phyloP scores from a whole-genome alignment of 2,329 filamentous ascomycete species.

The Ilyonectria destructans region DNA sequence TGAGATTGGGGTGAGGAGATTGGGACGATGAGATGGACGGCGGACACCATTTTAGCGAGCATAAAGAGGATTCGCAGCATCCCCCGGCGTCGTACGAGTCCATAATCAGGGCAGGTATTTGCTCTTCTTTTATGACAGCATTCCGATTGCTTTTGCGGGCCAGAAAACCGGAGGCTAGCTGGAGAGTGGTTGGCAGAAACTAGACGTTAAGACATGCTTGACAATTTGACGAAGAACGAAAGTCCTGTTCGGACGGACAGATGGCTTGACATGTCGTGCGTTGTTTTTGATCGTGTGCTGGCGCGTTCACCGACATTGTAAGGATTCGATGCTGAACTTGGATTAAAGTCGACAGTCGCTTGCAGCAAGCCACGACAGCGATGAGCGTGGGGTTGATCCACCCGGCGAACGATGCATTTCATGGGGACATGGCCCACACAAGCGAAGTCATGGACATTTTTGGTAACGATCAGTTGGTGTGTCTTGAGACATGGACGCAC shows the following conservation, averaged over 20 bases:
- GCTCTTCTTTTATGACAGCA: constrained; percentile 27
- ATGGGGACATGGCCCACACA: neutral
- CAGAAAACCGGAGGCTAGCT: constrained; percentile 6
- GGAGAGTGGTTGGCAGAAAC: constrained; percentile 7
- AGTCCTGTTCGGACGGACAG: neutral
- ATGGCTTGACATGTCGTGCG: neutral
- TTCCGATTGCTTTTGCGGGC: constrained; percentile 27
- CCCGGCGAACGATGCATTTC: no score
- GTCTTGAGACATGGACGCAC: neutral
- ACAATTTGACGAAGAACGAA: neutral
- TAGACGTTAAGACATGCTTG: constrained; percentile 25
- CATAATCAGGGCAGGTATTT: constrained; percentile 37
- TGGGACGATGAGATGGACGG: constrained; percentile 16
- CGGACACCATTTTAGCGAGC: constrained; percentile 25
- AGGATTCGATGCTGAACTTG: neutral
- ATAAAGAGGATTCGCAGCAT: constrained; percentile 32
- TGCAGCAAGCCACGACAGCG: neutral
- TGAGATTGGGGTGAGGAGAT: constrained; percentile 8
- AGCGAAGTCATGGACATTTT: neutral
- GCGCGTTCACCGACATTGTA: constrained; percentile 21
- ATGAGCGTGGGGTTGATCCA: neutral
- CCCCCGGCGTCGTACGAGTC: constrained; percentile 36
- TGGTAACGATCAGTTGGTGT: neutral
- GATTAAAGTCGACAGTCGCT: neutral
- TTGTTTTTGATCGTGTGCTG: neutral